Conservation (phyloP, 2,329 filamentous ascomycete species). For the Colletotrichum kahawae region DNA sequence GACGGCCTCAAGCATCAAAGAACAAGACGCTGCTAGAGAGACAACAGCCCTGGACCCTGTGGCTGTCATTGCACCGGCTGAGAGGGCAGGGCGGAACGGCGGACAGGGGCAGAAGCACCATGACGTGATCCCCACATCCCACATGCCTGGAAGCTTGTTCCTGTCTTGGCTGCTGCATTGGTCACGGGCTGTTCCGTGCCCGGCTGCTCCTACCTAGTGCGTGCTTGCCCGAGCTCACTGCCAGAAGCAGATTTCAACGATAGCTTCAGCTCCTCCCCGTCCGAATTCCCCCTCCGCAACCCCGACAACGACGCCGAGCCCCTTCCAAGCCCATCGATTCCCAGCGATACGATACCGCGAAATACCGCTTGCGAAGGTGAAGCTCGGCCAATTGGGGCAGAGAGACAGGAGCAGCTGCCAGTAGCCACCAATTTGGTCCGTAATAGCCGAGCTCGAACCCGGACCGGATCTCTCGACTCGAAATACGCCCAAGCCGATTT, state of each 20-base stretch:
- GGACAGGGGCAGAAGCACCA: slow-evolving; percentile 16
- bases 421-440: not conserved
- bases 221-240: slow-evolving; percentile 6
- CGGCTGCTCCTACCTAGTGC: not conserved
- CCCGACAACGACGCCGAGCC: not conserved
- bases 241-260: slow-evolving; percentile 12
- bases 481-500: not conserved
- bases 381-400: not conserved
- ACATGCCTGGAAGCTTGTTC: slow-evolving; percentile 22
- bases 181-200: slow-evolving; percentile 1
- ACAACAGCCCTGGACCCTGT: not conserved
- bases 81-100: not conserved
- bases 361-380: not conserved
- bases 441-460: not conserved
- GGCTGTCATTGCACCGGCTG: not conserved
- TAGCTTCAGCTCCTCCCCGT: slow-evolving; percentile 10
- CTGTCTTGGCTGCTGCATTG: slow-evolving; percentile 15
- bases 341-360: not conserved
- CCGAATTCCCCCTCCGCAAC: not conserved
- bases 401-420: not conserved
- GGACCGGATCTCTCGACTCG: not conserved
- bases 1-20: not conserved
- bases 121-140: slow-evolving; percentile 21
- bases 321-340: not conserved
- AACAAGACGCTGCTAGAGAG: not conserved